These are phyloP conservation scores for Porogramme epimiltina DNA, from an alignment of 1,284 basidiomycete genomes.

Conservation along the genomic window DNA sequence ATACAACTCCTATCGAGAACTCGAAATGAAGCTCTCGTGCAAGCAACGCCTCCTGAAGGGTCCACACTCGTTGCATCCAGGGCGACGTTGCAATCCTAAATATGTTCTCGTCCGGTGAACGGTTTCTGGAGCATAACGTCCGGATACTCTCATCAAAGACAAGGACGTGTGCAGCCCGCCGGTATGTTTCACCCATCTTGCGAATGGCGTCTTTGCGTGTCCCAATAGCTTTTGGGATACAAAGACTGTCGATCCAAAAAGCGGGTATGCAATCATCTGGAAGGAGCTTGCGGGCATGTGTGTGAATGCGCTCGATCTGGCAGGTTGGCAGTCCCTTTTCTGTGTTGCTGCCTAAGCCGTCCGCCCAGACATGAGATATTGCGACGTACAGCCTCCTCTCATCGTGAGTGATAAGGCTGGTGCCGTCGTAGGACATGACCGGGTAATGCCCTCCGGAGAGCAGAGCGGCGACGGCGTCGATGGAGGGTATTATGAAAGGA, in stretches of 20 bases:
- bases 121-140: too few species aligned
- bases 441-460: too few species aligned
- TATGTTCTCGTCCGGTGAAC: background rate
- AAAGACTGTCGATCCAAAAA: conserved; percentile 12
- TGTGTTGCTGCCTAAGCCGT: conserved; percentile 22
- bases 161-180: background rate
- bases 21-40: conserved; percentile 8
- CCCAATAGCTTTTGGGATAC: conserved; percentile 1
- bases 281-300: background rate
- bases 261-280: background rate
- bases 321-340: conserved; percentile 17
- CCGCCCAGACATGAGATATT: conserved; percentile 23
- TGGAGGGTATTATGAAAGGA: too few species aligned
- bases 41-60: conserved; percentile 10
- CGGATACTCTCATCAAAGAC: conserved; percentile 4
- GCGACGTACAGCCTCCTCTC: conserved; percentile 8
- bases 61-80: conserved; percentile 18
- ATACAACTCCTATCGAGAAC: conserved; percentile 3
- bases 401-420: too few species aligned
- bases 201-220: conserved; percentile 4
- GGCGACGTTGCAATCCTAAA: conserved; percentile 5
- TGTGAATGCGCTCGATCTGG: conserved; percentile 11
- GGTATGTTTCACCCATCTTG: conserved; percentile 5
- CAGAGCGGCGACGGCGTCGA: too few species aligned
- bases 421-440: too few species aligned